A percentile compares a stretch with the other conserved stretches of the same genome.
phyloP scores from a whole-genome alignment of 352 stramenopile genomes.

The Aphanomyces euteiches region DNA sequence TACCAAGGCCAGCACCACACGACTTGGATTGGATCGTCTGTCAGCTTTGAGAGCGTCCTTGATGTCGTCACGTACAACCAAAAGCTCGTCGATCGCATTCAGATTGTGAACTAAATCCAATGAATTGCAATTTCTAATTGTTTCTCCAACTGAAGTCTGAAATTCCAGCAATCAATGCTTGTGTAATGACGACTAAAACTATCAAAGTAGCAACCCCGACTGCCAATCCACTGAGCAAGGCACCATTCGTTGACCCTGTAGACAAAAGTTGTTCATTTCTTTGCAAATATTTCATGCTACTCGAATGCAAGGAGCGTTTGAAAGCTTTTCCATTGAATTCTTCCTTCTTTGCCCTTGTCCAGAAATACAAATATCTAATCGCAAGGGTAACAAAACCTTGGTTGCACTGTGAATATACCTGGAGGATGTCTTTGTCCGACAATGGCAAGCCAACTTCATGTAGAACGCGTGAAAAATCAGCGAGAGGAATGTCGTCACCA shows the following conservation, averaged over 20 bases:
- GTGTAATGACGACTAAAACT: too few species aligned
- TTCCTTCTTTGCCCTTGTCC: conserved; percentile 8
- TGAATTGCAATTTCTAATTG: too few species aligned
- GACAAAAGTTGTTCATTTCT: conserved; percentile 1
- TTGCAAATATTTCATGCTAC: neutral
- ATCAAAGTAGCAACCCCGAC: too few species aligned
- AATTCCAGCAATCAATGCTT: too few species aligned
- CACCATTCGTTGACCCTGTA: neutral
- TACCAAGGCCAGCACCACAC: neutral
- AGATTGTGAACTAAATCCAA: neutral
- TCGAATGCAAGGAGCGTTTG: neutral
- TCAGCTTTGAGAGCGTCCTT: conserved; percentile 11
- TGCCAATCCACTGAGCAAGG: too few species aligned
- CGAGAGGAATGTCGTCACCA: neutral
- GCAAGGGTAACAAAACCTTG: neutral
- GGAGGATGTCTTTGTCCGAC: conserved; percentile 16
- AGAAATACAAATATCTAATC: conserved; percentile 17
- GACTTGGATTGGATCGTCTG: conserved; percentile 2
- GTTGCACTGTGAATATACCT: neutral
- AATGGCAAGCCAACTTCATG: conserved; percentile 21
- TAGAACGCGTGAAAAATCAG: neutral
- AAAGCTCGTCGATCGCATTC: neutral
- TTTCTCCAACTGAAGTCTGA: too few species aligned
- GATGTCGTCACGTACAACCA: conserved; percentile 7
- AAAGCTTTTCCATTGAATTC: conserved; percentile 17